Evolutionary conservation across 2,329 filamentous ascomycete genomes (phyloP), one percentile per base, ranked within the genome.

Genomic region (Ophiostoma ips): DNA sequence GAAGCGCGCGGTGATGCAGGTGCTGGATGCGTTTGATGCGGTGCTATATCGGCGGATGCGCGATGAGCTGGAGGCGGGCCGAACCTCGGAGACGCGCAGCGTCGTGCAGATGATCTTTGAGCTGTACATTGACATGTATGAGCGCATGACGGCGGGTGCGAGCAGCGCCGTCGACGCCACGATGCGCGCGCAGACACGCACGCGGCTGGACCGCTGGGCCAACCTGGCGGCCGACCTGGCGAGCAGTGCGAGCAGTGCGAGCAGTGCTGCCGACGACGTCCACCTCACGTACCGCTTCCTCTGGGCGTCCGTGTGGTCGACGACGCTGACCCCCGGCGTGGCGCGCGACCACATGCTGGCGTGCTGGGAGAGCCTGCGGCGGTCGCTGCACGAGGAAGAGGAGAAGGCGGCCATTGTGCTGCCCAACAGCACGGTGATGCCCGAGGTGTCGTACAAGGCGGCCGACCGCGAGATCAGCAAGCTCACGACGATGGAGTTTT

Each of bases 401-500:
- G 19, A 34, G 6, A 24, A 66, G 1, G 58, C 66, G 4, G 66
- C 18, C 65, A 1, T 57, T 12, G 69, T 73, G 33, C 70, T 96
- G 0, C 77, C 83, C 4, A 96, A 98, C 63, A 96, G 95, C 60
- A 76, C 79, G 1, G 76, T 89, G 18, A 94, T 98, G 81, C 79
- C 87, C 0, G 85, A 92, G 55, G 76, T 98, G 46, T 95, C 90
- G 0, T 68, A 79, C 2, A 74, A 76, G n/a, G 86, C 87, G 0
- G 82, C 92, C 8, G 89, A 96, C 55, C 81, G 87, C 50, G 90
- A 98, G 62, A 83, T 95, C 24, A 90, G 87, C 12, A 88, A 89
- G 59, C 73, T 96, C 33, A 95, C 87, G 13, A 96, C 90, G 0
- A 92, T 94, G 77, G 90, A 95, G 61, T 96, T 96, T 63, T 96